A percentile compares a stretch with the other conserved stretches of the same genome.
Conservation (phyloP, 2,329 filamentous ascomycete genomes). For the Hypomyces rosellus region DNA sequence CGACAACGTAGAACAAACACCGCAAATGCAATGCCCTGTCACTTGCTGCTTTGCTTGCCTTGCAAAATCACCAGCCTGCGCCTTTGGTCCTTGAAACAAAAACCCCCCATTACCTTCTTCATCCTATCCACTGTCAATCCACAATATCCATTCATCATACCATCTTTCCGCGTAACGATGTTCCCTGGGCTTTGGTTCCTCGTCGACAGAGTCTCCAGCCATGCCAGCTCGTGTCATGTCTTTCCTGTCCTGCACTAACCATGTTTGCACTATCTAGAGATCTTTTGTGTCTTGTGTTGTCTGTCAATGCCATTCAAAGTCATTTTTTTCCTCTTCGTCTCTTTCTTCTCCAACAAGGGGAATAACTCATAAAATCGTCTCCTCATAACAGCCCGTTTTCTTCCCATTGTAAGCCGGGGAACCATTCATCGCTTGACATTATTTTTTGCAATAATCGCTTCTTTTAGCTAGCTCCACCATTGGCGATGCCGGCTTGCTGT, state of each 20-base stretch:
- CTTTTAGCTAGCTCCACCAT: conserved; percentile 12
- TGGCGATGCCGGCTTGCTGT: conserved; percentile 16
- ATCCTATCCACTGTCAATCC: conserved; percentile 1
- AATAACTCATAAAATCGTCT: conserved; percentile 10
- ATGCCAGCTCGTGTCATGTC: background rate
- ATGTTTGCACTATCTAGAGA: conserved; percentile 9
- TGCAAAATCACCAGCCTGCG: conserved; percentile 10
- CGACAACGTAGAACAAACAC: too few species aligned
- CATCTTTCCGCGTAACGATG: background rate
- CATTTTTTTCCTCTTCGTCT: background rate
- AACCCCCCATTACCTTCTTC: conserved; percentile 4
- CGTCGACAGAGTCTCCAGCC: background rate
- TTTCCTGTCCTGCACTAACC: background rate
- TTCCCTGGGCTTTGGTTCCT: too few species aligned
- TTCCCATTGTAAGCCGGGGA: background rate
- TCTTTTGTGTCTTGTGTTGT: background rate
- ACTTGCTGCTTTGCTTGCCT: background rate
- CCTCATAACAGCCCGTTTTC: conserved; percentile 4
- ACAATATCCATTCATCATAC: conserved; percentile 4
- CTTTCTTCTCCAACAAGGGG: conserved; percentile 1
- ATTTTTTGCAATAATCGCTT: background rate
- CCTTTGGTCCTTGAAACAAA: background rate
- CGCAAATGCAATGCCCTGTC: conserved; percentile 4
- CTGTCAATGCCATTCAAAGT: background rate
- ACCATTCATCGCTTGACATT: background rate